Evolutionary conservation across 805 yeast genomes (phyloP).

Genomic region (Debaryomyces maramus): DNA sequence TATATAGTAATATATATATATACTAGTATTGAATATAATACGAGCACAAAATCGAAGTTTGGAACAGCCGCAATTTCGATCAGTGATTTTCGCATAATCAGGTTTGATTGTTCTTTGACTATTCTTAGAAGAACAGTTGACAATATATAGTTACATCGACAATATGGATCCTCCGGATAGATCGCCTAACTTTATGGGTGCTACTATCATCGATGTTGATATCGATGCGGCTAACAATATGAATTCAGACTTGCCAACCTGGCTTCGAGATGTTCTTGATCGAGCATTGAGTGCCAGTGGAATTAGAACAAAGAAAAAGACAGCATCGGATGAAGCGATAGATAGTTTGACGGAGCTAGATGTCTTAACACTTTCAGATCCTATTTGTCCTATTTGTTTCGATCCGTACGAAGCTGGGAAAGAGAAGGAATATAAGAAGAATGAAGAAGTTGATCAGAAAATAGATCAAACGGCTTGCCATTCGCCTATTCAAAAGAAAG

Average conservation of each 20-base stretch:
- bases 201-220: constrained; percentile 22
- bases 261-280: constrained; percentile 36
- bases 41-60: background rate
- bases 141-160: too few relatives aligned
- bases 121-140: too few relatives aligned
- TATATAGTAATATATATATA: too few relatives aligned
- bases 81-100: constrained; percentile 1
- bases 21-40: too few relatives aligned
- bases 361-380: constrained; percentile 13
- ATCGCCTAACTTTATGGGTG: constrained; percentile 10
- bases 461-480: background rate
- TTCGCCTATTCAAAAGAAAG: background rate
- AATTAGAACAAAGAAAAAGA: constrained; percentile 20
- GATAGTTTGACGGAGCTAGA: constrained; percentile 29
- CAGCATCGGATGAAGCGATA: constrained; percentile 42
- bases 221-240: constrained; percentile 12
- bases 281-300: constrained; percentile 35
- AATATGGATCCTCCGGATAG: constrained; percentile 10
- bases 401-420: constrained; percentile 28
- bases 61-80: background rate
- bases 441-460: constrained; percentile 2
- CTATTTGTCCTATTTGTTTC: constrained; percentile 43
- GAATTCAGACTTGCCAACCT: constrained; percentile 26
- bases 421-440: constrained; percentile 8
- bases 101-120: too few relatives aligned